Base-by-base conservation (phyloP, 495 filamentous ascomycete genomes). In the Echria macrotheca region DNA sequence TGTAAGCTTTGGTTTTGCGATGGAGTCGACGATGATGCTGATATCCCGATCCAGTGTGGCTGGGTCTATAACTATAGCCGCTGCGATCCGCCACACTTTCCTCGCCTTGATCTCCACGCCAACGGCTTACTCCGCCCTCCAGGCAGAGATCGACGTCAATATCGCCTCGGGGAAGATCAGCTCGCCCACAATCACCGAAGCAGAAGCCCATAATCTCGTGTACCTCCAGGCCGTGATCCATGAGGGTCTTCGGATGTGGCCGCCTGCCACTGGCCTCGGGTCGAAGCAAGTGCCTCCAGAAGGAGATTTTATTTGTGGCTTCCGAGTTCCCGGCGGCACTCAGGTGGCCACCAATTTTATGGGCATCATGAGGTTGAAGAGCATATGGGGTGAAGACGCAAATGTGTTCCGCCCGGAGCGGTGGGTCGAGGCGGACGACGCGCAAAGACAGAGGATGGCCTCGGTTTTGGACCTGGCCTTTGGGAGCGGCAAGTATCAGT, bases 41-140 rank as follows among this genome's bases (percentile, higher is more conserved):
- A 24, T 3, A 17, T 26, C 18, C n/a, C n/a, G n/a, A n/a, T n/a
- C 12, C 28, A 70, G 68, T 31, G 65, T 84, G 4, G 84, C 84
- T 1, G 82, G 82, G 6, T 78, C 81, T 4, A 83, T 86, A 47
- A 85, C 83, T 17, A 82, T 80, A 0, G 75, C 79, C 0, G 79
- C 80, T 0, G 72, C 75, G n/a, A 75, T 85, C 55, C 73, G 74
- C 33, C 70, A 69, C 4, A 67, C 79, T 39, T 63, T 85, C 40
- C 59, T 72, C 24, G 77, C 78, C 52, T 55, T 85, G 14, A 55
- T 83, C 11, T 59, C 64, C 14, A 64, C 73, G 25, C 64, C 65
- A 0, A 37, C 42, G 0, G 64, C 71, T 0, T 83, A 81, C 53
- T 58, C 70, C 7, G 71, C 67, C 26, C 67, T 86, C 46, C 74